phyloP scores from a whole-genome alignment of 2,329 filamentous ascomycete genomes.

The Talaromyces atroroseus region DNA sequence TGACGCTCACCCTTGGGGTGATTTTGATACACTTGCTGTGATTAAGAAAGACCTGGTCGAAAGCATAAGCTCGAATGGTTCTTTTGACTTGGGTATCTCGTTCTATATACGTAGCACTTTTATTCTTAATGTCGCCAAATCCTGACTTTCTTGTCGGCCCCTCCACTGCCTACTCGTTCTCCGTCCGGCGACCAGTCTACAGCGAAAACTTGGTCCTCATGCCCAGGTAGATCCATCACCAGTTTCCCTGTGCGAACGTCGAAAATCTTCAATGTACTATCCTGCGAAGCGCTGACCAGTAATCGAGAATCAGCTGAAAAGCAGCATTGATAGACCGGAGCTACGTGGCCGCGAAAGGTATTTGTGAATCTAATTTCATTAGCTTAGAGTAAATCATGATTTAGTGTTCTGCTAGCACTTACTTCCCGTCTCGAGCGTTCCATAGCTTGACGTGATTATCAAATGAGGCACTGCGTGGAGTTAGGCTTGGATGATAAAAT shows the following conservation, averaged over 20 bases:
- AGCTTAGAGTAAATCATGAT: constrained; percentile 5
- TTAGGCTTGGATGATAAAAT: neutral
- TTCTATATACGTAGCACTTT: neutral
- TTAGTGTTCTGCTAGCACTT: constrained; percentile 18
- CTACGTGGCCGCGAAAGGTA: constrained; percentile 83
- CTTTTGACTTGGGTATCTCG: neutral
- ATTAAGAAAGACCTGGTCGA: neutral
- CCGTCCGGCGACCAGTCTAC: constrained; percentile 95
- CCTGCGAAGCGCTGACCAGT: constrained; percentile 80
- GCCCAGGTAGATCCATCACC: constrained; percentile 75
- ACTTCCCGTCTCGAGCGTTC: constrained; percentile 66
- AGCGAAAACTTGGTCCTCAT: constrained; percentile 88
- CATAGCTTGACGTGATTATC: constrained; percentile 95
- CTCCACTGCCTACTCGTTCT: constrained; percentile 80
- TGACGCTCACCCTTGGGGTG: neutral
- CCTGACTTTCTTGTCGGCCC: constrained; percentile 75
- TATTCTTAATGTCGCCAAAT: constrained; percentile 56
- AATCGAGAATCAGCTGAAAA: constrained; percentile 91
- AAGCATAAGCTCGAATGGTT: neutral
- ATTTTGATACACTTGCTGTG: neutral
- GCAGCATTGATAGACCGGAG: constrained; percentile 83
- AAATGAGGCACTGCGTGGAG: constrained; percentile 62
- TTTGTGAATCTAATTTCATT: constrained; percentile 62
- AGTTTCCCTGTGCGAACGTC: constrained; percentile 81
- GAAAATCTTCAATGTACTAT: constrained; percentile 93